These are phyloP conservation scores for Russula virescens DNA, from an alignment of 768 basidiomycete species.

Conservation along the genomic window DNA sequence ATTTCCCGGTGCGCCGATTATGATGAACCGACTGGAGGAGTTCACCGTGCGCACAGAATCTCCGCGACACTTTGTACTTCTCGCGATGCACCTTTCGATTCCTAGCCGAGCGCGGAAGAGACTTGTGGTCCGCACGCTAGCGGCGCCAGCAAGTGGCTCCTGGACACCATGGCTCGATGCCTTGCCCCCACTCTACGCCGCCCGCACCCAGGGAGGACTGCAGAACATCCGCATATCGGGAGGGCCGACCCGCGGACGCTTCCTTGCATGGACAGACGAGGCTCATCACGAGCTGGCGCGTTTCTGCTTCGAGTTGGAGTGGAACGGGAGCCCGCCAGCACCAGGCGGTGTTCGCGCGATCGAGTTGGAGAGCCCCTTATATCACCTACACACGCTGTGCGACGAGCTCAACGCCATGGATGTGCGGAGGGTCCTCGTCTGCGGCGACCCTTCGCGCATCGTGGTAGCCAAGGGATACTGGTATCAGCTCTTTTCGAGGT, in stretches of 20 bases:
- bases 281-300: not conserved
- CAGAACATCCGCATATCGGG: constrained; percentile 12
- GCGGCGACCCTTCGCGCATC: constrained; percentile 2
- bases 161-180: constrained; percentile 8
- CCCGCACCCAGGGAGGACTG: not conserved
- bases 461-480: not conserved
- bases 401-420: constrained; percentile 1
- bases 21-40: constrained; percentile 2
- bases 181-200: not conserved
- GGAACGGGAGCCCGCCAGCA: not conserved
- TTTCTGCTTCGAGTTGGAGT: constrained; percentile 19
- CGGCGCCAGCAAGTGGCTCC: not conserved
- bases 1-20: not conserved
- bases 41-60: constrained; percentile 8
- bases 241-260: constrained; percentile 12
- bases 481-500: not conserved
- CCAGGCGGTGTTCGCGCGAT: not conserved
- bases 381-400: constrained; percentile 6
- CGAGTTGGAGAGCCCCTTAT: constrained; percentile 9
- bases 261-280: constrained; percentile 11
- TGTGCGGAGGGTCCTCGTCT: not conserved
- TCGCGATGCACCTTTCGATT: constrained; percentile 3
- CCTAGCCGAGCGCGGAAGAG: not conserved
- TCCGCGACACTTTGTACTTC: constrained; percentile 12
- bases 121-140: not conserved